phyloP scores from a whole-genome alignment of 768 basidiomycete species.

The Gymnopilus junonius region DNA sequence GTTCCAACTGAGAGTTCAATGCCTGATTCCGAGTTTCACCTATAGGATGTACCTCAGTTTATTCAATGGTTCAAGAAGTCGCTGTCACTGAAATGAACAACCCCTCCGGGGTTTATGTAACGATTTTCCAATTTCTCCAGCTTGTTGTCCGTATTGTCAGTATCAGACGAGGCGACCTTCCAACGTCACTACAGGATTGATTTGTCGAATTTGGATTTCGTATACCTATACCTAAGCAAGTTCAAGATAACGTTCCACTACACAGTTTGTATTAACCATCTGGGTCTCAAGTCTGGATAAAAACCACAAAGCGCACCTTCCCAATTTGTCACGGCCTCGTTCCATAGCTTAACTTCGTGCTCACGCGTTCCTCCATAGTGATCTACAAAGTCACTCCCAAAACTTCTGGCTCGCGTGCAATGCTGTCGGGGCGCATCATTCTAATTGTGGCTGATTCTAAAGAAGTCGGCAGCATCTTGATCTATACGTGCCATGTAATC shows the following conservation, averaged over 20 bases:
- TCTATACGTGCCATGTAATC: conserved; percentile 35
- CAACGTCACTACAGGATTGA: not conserved
- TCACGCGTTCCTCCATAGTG: conserved; percentile 96
- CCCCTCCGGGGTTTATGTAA: not conserved
- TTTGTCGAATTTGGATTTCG: not conserved
- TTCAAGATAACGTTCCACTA: conserved; percentile 88
- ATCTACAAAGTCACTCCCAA: conserved; percentile 91
- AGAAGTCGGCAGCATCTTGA: conserved; percentile 78
- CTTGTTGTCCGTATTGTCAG: not conserved
- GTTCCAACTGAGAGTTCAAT: not conserved
- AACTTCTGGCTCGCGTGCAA: conserved; percentile 78
- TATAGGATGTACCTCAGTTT: conserved; percentile 76
- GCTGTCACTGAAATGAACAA: not conserved
- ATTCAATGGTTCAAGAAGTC: conserved; percentile 61
- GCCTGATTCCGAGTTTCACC: not conserved
- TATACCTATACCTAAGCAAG: conserved; percentile 52
- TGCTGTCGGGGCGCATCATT: conserved; percentile 79
- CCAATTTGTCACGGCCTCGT: conserved; percentile 92
- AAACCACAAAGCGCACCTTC: conserved; percentile 64
- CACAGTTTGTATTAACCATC: not conserved
- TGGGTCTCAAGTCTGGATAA: not conserved
- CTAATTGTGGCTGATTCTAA: conserved; percentile 78
- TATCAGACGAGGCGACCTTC: not conserved
- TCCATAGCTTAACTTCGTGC: conserved; percentile 87
- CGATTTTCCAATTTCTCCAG: not conserved